Evolutionary conservation across 495 filamentous ascomycete genomes (phyloP), one percentile per base, ranked within the genome.

Genomic region (Hypoxylon fragiforme): DNA sequence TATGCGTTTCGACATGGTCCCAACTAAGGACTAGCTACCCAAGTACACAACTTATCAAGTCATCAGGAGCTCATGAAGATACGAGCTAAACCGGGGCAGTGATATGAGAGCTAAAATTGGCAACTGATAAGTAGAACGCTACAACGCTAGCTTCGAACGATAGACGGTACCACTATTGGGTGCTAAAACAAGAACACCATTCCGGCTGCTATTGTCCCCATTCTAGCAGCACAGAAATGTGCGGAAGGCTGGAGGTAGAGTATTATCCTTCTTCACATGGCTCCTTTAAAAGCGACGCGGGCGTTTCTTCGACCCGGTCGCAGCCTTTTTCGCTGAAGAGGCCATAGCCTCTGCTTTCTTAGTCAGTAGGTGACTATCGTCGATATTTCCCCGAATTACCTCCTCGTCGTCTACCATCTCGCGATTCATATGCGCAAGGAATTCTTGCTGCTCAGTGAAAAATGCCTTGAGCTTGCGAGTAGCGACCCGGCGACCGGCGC

Each of bases 371-470:
- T 50, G 52, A 28, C 56, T 52, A 14, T 66, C 54, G 2, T 65
- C 55, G 34, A 65, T 60, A 14, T 3, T 68, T 3, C 82, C 82
- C 19, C 62, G 63, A n/a, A 66, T 56, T 13, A 85, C 80, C 28
- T 77, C 64, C 11, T 77, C 75, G 24, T 85, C 77, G 9, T 76
- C 71, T 2, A 86, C 70, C 36, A 86, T 77, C 60, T 86, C 79
- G 6, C 68, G 64, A 62, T 84, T 76, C 72, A 79, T 85, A 48
- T 78, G 72, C 41, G 73, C 69, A 45, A 85, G 44, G 57, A 85
- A 86, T 1, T 71, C 62, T 38, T 78, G 72, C 62, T 84, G 81
- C 42, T 82, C 73, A 14, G 60, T 47, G 14, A 81, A 65, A 41
- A 81, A 81, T 1, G 50, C 26, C 60, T 80, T 81, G 16, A 77